These are phyloP conservation scores for Mitragyna speciosa DNA, from an alignment of 257 asterid species.

Conservation along the genomic window DNA sequence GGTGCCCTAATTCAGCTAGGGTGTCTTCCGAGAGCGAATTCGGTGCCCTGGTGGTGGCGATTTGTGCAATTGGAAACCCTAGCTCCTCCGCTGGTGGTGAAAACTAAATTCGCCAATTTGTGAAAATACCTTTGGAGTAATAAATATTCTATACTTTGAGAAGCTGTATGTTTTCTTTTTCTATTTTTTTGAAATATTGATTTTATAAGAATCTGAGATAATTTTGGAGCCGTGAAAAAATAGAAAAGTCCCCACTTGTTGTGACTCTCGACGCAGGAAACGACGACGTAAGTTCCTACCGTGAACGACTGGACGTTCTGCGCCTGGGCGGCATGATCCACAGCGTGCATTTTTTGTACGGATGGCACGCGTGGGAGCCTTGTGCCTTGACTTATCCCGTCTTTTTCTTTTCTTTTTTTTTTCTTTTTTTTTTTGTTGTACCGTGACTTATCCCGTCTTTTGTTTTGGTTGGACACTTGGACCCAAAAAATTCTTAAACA, in stretches of 20 bases:
- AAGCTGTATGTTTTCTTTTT: too few relatives aligned
- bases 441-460: background rate
- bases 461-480: too few relatives aligned
- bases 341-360: background rate
- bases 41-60: background rate
- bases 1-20: constrained; percentile 40
- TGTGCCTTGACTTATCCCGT: background rate
- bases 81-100: constrained; percentile 24
- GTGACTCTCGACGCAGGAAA: background rate
- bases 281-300: background rate
- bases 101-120: background rate
- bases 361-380: background rate
- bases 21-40: constrained; percentile 15
- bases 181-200: too few relatives aligned
- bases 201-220: too few relatives aligned
- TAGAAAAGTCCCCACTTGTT: too few relatives aligned
- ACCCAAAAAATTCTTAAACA: too few relatives aligned
- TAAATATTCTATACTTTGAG: too few relatives aligned
- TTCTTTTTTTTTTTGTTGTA: too few relatives aligned
- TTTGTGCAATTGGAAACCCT: constrained; percentile 41
- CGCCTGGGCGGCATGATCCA: background rate
- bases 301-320: background rate
- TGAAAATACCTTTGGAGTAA: background rate
- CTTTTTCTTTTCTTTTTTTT: too few relatives aligned
- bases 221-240: too few relatives aligned